Evolutionary conservation across 768 basidiomycete species (phyloP).

Genomic region (Boletus reticulatus): DNA sequence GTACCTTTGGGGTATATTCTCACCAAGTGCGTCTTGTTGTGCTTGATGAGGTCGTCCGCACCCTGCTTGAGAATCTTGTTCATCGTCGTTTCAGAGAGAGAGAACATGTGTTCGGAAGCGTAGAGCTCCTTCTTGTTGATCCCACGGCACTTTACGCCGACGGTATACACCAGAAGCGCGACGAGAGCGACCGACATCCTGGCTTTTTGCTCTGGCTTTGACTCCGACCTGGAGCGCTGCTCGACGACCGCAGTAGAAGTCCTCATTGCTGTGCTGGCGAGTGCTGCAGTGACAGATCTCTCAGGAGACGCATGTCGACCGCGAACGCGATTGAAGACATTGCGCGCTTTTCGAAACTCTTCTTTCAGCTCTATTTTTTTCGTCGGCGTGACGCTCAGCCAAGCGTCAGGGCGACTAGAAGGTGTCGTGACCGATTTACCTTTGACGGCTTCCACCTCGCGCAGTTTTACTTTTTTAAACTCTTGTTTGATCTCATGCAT

Average conservation of each 20-base stretch:
- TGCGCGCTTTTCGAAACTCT: constrained; percentile 39
- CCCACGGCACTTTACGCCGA: constrained; percentile 92
- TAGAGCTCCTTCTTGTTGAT: constrained; percentile 86
- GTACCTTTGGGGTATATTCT: constrained; percentile 85
- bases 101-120: constrained; percentile 87
- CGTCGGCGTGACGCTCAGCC: constrained; percentile 12
- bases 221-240: constrained; percentile 8
- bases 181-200: constrained; percentile 77
- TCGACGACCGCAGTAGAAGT: constrained; percentile 19
- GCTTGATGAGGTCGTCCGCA: constrained; percentile 76
- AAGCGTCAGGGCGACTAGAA: constrained; percentile 4
- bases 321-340: constrained; percentile 42
- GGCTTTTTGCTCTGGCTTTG: constrained; percentile 36
- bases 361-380: constrained; percentile 35
- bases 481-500: constrained; percentile 28
- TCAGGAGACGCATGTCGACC: constrained; percentile 27
- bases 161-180: constrained; percentile 84
- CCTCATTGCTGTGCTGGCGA: constrained; percentile 5
- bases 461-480: constrained; percentile 21
- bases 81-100: constrained; percentile 81
- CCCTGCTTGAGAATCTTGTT: constrained; percentile 71
- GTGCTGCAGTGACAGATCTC: constrained; percentile 12
- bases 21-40: constrained; percentile 79
- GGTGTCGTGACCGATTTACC: constrained; percentile 19
- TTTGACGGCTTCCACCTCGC: constrained; percentile 37